Percentiles rank a stretch among this genome's conserved stretches.
Conservation (phyloP, 192 early-diverging fungal species). For the Coemansia sp. region DNA sequence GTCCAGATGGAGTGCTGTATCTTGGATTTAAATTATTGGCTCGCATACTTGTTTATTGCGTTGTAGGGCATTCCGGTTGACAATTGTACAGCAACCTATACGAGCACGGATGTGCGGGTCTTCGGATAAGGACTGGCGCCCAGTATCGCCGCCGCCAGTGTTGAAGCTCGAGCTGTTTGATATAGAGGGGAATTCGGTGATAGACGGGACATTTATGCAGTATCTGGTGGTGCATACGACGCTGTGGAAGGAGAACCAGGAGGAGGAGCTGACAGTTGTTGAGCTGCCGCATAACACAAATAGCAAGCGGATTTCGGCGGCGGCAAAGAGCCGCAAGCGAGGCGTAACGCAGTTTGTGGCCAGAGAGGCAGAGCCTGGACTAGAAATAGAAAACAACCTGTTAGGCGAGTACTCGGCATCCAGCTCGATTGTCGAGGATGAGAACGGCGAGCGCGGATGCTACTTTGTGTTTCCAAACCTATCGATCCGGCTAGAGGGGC, state of each 20-base stretch:
- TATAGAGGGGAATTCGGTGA: constrained; percentile 50
- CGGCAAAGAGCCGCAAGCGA: constrained; percentile 54
- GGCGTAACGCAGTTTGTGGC: constrained; percentile 49
- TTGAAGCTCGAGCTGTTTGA: constrained; percentile 68
- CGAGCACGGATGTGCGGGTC: constrained; percentile 82
- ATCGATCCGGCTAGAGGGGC: constrained; percentile 73
- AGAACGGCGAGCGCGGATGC: constrained; percentile 62
- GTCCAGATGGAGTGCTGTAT: too few relatives aligned
- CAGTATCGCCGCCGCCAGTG: constrained; percentile 77
- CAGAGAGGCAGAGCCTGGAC: constrained; percentile 23
- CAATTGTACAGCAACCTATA: constrained; percentile 74
- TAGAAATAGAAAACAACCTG: constrained; percentile 51
- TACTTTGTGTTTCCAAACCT: constrained; percentile 82
- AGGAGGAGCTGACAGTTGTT: constrained; percentile 44
- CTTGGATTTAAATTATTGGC: neutral
- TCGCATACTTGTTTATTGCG: too few relatives aligned
- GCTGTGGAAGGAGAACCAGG: constrained; percentile 36
- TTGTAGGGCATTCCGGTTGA: constrained; percentile 63
- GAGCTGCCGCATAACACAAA: constrained; percentile 53
- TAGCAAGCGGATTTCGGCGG: constrained; percentile 56
- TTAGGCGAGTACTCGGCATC: constrained; percentile 48
- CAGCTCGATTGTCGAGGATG: constrained; percentile 48
- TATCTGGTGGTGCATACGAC: constrained; percentile 56
- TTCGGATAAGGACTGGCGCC: constrained; percentile 79
- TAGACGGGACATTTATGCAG: constrained; percentile 52